Base-by-base conservation (phyloP, 805 yeast species). In the Yarrowia divulgata region DNA sequence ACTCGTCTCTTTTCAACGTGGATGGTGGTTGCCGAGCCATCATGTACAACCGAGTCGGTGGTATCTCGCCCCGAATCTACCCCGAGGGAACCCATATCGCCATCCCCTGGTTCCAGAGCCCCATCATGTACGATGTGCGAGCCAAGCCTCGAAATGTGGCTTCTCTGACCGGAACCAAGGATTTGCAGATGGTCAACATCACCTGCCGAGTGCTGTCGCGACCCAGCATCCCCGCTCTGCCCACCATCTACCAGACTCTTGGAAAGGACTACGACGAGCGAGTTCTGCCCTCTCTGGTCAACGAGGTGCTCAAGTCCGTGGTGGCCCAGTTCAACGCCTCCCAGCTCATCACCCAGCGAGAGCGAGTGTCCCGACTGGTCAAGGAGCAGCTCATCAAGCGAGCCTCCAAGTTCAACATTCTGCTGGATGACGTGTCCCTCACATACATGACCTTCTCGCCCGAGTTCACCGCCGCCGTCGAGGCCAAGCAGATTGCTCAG, bases 21-120 rank as follows among this genome's bases (percentile, higher is more conserved):
- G 98, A 95, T 80, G 99, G 99, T 87, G 99, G 99, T 80, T 98
- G 94, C 79, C 85, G 99, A 77, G 99, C 98, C 18, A 93, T 95
- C 76, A 85, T 95, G 46, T 95, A 95, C 79, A 92, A 97, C 34
- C 87, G 99, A 77, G 64, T 93, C 35, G 84, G 87, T 63, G 99
- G 99, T 77, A 88, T 95, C 60, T 90, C 88, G 76, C 88, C 93
- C 18, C 85, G 83, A 71, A 91, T 95, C 72, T 92, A 88, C 78
- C 86, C 86, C 60, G 99, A 95, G 82, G 99, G 99, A 73, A 95
- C 99, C 1, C 99, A 95, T 81, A 83, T 95, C 74, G 89, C 92
- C 63, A 82, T 94, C 72, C 99, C 99, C 49, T 93, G 98, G 93
- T 80, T 95, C 68, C 98, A 95, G 80, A 90, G 91, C 63, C 97